Conservation (phyloP, 352 stramenopile genomes). For the Phytophthora aleatoria region DNA sequence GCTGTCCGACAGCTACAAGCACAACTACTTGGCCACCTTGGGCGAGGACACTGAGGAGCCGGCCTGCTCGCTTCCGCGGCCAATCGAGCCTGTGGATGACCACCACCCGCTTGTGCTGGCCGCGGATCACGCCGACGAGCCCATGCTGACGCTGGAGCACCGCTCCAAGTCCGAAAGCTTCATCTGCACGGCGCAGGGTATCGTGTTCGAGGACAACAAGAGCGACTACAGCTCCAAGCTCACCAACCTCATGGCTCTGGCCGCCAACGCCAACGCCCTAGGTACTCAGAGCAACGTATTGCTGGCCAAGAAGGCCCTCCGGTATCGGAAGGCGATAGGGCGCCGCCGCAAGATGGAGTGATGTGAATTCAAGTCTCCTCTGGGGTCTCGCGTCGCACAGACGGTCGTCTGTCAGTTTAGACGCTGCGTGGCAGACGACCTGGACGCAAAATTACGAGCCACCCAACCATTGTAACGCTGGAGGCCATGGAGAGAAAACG, state of each 20-base stretch:
- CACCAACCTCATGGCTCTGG: conserved; percentile 3
- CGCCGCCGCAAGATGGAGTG: conserved; percentile 17
- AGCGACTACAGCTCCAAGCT: conserved; percentile 15
- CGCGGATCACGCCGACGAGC: conserved; percentile 1
- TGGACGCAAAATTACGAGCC: conserved; percentile 4
- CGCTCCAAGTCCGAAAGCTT: conserved; percentile 36
- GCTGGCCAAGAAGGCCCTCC: conserved; percentile 35
- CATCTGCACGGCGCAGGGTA: conserved; percentile 36
- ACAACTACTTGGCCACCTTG: conserved; percentile 17
- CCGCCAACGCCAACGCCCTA: conserved; percentile 3
- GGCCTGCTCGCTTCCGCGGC: background rate
- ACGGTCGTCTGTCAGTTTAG: conserved; percentile 9
- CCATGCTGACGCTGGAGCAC: conserved; percentile 6
- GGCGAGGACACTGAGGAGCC: conserved; percentile 6
- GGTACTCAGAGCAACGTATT: conserved; percentile 30
- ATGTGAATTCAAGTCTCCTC: background rate
- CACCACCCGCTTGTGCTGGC: conserved; percentile 20
- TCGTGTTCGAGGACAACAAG: conserved; percentile 32
- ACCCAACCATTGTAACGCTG: conserved; percentile 7
- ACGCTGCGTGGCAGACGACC: background rate
- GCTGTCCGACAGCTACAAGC: conserved; percentile 21
- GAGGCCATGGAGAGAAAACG: background rate
- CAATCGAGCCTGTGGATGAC: conserved; percentile 12
- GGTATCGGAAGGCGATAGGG: conserved; percentile 35
- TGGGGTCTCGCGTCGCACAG: conserved; percentile 7